Base-by-base conservation (phyloP, 495 filamentous ascomycete genomes). In the Penicillium flavigenum region DNA sequence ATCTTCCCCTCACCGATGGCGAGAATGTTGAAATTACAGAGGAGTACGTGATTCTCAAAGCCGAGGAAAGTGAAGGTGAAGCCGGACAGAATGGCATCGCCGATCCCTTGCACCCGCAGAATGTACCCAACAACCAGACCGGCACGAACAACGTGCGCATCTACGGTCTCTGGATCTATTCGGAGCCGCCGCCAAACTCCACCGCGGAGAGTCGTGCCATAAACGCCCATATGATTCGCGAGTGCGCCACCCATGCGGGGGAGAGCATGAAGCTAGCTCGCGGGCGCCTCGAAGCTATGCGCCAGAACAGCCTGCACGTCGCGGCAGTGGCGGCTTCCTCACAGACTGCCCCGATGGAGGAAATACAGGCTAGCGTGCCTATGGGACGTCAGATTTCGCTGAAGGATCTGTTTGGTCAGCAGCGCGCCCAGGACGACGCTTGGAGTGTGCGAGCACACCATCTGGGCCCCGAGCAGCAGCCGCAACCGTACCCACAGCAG, bases 131-230 rank as follows among this genome's bases (percentile, higher is more conserved):
- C 17, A 59, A 47, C 22, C 57, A 54, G 16, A 29, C 58, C 20
- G 52, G 43, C 50, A 22, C 54, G 5, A 29, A 46, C 27, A 62
- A 67, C 48, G 63, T 76, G 14, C 64, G 66, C 44, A 79, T 83
- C 49, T 82, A 80, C 63, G 85, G 85, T 8, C 64, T 88, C 1
- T 88, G 85, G 85, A 85, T 88, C 19, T 88, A 85, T 63, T 77
- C 77, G 1, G 84, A 86, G 62, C 74, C 76, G 2, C 69, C 76
- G 51, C 76, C 77, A 3, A 81, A 76, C 48, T 81, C 80, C 9
- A 87, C 79, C 19, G 79, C 77, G 36, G 78, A 80, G 44, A 76
- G 70, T 5, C 75, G 81, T 36, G 72, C 62, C 10, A 66, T 81
- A 56, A 81, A 78, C 56, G 81, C 80, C 22, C 66, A 78, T 48